Evolutionary conservation across 2,329 filamentous ascomycete species (phyloP).

Genomic region (Furcasterigmium sp.): DNA sequence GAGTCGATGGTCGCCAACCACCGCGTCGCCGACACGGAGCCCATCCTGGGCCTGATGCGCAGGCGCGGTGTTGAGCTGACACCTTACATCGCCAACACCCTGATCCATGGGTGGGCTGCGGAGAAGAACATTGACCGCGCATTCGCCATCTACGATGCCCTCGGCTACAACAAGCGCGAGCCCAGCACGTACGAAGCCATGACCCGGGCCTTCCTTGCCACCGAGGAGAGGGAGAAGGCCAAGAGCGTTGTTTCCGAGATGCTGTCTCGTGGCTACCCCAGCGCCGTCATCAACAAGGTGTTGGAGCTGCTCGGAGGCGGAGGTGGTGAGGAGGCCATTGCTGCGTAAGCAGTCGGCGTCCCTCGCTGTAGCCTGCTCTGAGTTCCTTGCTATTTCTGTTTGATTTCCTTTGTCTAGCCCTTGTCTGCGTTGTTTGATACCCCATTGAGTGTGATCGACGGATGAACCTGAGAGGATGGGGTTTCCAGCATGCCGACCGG

Average conservation of each 20-base stretch:
- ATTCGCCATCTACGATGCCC: conserved; percentile 71
- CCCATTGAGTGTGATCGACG: conserved; percentile 15
- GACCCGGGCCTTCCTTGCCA: conserved; percentile 86
- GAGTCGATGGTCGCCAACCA: conserved; percentile 97
- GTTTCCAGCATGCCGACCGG: conserved; percentile 2
- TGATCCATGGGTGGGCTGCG: conserved; percentile 94
- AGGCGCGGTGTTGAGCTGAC: conserved; percentile 74
- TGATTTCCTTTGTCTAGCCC: conserved; percentile 18
- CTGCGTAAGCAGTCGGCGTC: conserved; percentile 11
- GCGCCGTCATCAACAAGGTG: conserved; percentile 89
- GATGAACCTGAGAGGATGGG: conserved; percentile 8
- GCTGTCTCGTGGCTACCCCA: conserved; percentile 82
- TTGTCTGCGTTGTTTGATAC: conserved; percentile 21
- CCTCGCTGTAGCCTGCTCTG: no score
- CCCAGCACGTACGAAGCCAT: conserved; percentile 98
- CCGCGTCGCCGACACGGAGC: conserved; percentile 68
- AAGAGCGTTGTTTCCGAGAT: conserved; percentile 83
- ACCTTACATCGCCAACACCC: conserved; percentile 95
- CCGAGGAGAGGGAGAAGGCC: conserved; percentile 72
- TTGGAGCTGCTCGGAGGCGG: conserved; percentile 74
- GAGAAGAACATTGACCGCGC: conserved; percentile 78
- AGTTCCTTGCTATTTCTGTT: no score
- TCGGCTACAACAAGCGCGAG: conserved; percentile 75
- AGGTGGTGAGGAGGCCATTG: conserved; percentile 31
- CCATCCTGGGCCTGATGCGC: conserved; percentile 72